Base-by-base conservation (phyloP, 345 rosid species). In the Reutealis trisperma region DNA sequence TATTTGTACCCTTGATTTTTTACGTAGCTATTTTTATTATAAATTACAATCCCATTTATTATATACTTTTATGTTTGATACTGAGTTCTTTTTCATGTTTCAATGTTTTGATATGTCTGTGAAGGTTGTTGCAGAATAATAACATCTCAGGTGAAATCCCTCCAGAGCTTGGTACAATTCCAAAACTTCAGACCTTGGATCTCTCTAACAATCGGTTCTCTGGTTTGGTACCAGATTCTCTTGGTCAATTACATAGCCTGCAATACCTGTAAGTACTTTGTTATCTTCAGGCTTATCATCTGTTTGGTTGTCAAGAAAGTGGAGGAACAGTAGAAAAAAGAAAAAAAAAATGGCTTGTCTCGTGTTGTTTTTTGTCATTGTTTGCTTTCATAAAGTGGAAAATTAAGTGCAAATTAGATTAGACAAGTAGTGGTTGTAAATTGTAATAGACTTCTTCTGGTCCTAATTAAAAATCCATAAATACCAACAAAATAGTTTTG, bases 101-200 rank as follows among this genome's bases (percentile, higher is more conserved):
- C 24, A 32, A 65, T 63, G 68, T 78, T 63, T 72, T 75, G 70
- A 8, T 73, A 74, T 72, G 55, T 13, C 55, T 74, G 80, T 83
- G 77, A 84, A 94, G 98, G 85, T 83, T 90, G 78, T 77, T 94
- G 91, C 98, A 94, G 86, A 94, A 91, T 87, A 94, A 94, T 80
- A 91, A 93, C 80, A 84, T 94, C 73, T 88, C 97, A n/a, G 98
- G 98, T 34, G 81, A 78, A 81, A 89, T 94, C 71, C 98, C 97
- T 67, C 81, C 85, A 10, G 90, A 90, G 79, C 83, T 94, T 15
- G 96, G 92, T 34, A 67, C 83, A 65, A 94, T 94, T 49, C 71
- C 92, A 2, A 91, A 84, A 63, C 86, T 94, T 78, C 94, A 88
- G 69, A 91, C 96, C 2, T 75, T 94, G 89, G 98, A 94, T 88